Evolutionary conservation across 768 basidiomycete species (phyloP), one percentile per base, ranked within the genome.

Genomic region (Tulasnella sp.): DNA sequence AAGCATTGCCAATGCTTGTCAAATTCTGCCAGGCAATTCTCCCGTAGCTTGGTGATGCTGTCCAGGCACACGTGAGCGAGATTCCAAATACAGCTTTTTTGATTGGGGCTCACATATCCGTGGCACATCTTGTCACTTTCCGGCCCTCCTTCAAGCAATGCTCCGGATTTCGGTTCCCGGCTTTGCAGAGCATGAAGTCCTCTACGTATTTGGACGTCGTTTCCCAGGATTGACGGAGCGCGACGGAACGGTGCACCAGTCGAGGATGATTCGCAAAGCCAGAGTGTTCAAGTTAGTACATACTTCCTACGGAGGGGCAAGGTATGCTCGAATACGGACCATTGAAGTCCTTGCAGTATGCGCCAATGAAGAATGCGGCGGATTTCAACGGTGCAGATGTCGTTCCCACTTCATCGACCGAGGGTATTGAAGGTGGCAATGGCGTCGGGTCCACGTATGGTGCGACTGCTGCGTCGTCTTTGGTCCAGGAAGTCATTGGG

Each of bases 121-220:
- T 88, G 63, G 95, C 92, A 80, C 97, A 99, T 76, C 97, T 86
- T 70, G 97, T 98, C 72, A 98, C 96, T 76, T 92, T 88, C 76
- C 97, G 82, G 12, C 97, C 97, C 80, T 98, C 97, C 84, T 92
- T 91, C 82, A 98, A 79, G 81, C 97, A 99, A 79, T 95, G 94
- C 26, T 81, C 93, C 11, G 96, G 94, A 78, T 96, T 90, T 73
- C 90, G 86, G 78, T 86, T 90, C 83, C 98, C 95, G 29, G 87
- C 84, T 83, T 98, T 98, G 86, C 97, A 99, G 69, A 98, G 90
- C 94, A 98, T 96, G 77, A 93, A 94, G 83, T 94, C 91, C 86
- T 94, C 92, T 92, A 78, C 1, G 41, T 29, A 35, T 8, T 40
- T 34, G 29, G 11, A 22, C 12, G 41, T 52, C 35, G 12, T 17